phyloP scores from a whole-genome alignment of 345 rosid species.

The Reutealis trisperma region DNA sequence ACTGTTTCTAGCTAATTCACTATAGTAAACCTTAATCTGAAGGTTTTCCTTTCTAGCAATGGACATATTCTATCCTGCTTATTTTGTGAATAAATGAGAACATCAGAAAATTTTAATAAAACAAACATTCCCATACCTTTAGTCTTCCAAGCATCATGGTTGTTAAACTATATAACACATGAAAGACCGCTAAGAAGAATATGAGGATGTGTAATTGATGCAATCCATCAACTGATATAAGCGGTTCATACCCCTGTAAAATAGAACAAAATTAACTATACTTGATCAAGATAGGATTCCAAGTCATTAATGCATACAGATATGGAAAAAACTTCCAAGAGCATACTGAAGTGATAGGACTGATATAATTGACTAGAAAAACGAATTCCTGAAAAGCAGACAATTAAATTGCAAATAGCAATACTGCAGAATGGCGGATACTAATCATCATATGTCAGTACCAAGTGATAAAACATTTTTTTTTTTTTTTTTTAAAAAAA shows the following conservation, averaged over 20 bases:
- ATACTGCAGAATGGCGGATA: no score
- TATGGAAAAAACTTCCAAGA: neutral
- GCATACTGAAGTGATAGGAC: neutral
- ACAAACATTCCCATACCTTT: slow-evolving; percentile 51
- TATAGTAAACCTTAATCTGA: neutral
- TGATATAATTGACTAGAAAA: neutral
- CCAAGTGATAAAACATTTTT: no score
- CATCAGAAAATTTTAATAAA: neutral
- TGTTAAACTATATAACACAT: slow-evolving; percentile 67
- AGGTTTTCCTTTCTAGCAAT: neutral
- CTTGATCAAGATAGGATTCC: slow-evolving; percentile 21
- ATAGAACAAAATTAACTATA: slow-evolving; percentile 26
- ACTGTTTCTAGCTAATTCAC: neutral
- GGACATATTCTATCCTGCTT: neutral
- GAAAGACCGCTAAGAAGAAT: slow-evolving; percentile 89
- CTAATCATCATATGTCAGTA: no score
- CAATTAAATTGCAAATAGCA: neutral
- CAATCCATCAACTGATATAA: slow-evolving; percentile 68
- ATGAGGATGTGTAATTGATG: slow-evolving; percentile 88
- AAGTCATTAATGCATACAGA: neutral
- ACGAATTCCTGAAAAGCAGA: neutral
- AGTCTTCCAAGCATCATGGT: slow-evolving; percentile 94
- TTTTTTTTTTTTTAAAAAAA: no score
- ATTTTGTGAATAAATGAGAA: neutral
- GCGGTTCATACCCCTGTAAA: slow-evolving; percentile 66